phyloP scores from a whole-genome alignment of 192 early-diverging fungal genomes.

The Dissophora ornata region DNA sequence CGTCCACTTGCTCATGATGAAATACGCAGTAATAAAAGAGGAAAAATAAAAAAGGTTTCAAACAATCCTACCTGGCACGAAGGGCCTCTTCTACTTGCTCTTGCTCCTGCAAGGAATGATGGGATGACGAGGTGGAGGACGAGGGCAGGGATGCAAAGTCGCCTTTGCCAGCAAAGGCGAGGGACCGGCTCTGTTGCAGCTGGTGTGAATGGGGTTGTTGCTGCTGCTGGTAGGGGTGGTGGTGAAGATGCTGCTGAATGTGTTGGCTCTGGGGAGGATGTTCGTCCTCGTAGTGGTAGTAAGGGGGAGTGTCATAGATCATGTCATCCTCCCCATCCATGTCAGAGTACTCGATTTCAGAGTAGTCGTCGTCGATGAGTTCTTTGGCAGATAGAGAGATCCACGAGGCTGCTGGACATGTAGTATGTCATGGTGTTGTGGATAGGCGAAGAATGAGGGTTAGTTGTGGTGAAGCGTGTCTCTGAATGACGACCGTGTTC shows the following conservation, averaged over 20 bases:
- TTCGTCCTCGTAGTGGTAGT: constrained; percentile 47
- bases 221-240: constrained; percentile 18
- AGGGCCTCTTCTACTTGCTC: constrained; percentile 52
- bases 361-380: constrained; percentile 48
- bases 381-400: constrained; percentile 47
- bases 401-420: constrained; percentile 45
- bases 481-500: background rate
- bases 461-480: background rate
- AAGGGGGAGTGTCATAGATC: constrained; percentile 51
- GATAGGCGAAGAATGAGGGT: background rate
- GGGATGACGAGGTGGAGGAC: constrained; percentile 21
- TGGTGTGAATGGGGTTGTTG: constrained; percentile 1
- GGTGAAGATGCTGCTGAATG: background rate
- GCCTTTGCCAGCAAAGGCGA: constrained; percentile 37
- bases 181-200: constrained; percentile 18
- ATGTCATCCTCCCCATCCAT: constrained; percentile 53
- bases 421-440: too few relatives aligned
- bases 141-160: constrained; percentile 20
- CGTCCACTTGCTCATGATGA: background rate
- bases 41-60: background rate
- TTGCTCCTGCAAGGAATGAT: constrained; percentile 46
- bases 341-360: constrained; percentile 53
- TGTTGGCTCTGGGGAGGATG: constrained; percentile 10
- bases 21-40: background rate
- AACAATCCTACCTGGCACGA: constrained; percentile 36